Evolutionary conservation across 257 asterid species (phyloP), one percentile per base, ranked within the genome.

Genomic region (Solanum sparsipilum): DNA sequence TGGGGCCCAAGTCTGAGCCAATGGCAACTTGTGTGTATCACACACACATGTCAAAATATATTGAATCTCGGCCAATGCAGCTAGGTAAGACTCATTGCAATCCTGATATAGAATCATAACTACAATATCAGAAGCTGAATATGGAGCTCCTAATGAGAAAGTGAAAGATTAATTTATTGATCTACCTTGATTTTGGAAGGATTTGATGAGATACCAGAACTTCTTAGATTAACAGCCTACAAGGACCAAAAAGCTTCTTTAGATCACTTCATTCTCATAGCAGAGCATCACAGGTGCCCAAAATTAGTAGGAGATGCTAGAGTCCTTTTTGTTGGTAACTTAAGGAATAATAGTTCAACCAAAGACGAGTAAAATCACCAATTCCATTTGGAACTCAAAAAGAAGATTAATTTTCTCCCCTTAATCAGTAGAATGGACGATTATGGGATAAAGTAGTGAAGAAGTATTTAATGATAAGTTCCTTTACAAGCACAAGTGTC

Each of bases 1-100:
- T 0, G 95, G 93, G 9, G 95, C 94, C 98, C 98, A 95, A 46
- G 95, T 92, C 92, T 95, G 98, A 56, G 96, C 98, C 91, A 95
- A 68, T 27, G 98, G 98, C 90, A 95, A 84, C 87, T 91, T 90
- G 89, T 93, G 94, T 5, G 92, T 46, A 81, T 93, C 93, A 31
- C 96, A 93, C 1, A 93, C 93, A 72, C 92, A 90, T 91, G 86
- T 91, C 90, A 95, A 70, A 35, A 93, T 94, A n/a, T 92, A 89
- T 84, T 85, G 91, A 78, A 95, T 93, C 93, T 95, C 98, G 31
- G 71, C 86, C 90, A 95, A 78, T 15, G 91, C 95, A 32, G 88
- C 89, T 79, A 89, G 94, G 94, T 94, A 94, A n/a, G 94, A 86
- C 88, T 94, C 94, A 12, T 90, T 90, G 88, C 88, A 86, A 52